phyloP scores from a whole-genome alignment of 1,284 basidiomycete species.

The Hortiboletus rubellus region DNA sequence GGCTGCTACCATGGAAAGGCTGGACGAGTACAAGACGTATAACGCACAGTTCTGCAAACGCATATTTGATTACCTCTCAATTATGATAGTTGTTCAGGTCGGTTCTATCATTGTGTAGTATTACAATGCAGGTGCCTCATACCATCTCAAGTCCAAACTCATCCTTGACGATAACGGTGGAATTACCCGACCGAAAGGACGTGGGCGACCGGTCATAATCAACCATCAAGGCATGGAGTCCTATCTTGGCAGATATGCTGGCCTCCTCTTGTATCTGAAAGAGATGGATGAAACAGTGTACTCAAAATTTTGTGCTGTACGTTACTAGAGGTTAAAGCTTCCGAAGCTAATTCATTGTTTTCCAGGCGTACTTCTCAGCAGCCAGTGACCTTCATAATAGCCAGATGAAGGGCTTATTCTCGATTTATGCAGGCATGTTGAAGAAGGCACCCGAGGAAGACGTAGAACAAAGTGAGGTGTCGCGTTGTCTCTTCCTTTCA shows the following conservation, averaged over 20 bases:
- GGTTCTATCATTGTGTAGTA: slow-evolving; percentile 14
- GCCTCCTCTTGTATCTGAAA: slow-evolving; percentile 90
- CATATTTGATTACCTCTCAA: slow-evolving; percentile 83
- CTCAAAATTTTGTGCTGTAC: slow-evolving; percentile 82
- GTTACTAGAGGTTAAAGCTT: slow-evolving; percentile 31
- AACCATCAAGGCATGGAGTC: slow-evolving; percentile 76
- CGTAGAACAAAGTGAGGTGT: slow-evolving; percentile 55
- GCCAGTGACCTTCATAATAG: slow-evolving; percentile 77
- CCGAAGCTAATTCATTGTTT: slow-evolving; percentile 7
- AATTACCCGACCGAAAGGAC: slow-evolving; percentile 42
- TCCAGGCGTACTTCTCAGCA: slow-evolving; percentile 84
- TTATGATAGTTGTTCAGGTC: slow-evolving; percentile 88
- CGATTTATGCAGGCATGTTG: slow-evolving; percentile 58
- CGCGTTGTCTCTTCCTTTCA: not conserved
- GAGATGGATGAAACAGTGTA: slow-evolving; percentile 91
- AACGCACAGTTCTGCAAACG: slow-evolving; percentile 92
- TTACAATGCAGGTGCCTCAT: slow-evolving; percentile 9
- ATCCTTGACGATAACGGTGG: slow-evolving; percentile 63
- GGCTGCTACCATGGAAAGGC: slow-evolving; percentile 89
- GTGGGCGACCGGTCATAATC: slow-evolving; percentile 51
- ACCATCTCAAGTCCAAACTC: slow-evolving; percentile 54
- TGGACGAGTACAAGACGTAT: slow-evolving; percentile 87
- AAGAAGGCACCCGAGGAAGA: slow-evolving; percentile 74
- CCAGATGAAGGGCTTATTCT: slow-evolving; percentile 78
- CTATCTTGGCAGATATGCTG: slow-evolving; percentile 85